Base-by-base conservation (phyloP, 1,284 basidiomycete species). In the Dichomitus squalens region DNA sequence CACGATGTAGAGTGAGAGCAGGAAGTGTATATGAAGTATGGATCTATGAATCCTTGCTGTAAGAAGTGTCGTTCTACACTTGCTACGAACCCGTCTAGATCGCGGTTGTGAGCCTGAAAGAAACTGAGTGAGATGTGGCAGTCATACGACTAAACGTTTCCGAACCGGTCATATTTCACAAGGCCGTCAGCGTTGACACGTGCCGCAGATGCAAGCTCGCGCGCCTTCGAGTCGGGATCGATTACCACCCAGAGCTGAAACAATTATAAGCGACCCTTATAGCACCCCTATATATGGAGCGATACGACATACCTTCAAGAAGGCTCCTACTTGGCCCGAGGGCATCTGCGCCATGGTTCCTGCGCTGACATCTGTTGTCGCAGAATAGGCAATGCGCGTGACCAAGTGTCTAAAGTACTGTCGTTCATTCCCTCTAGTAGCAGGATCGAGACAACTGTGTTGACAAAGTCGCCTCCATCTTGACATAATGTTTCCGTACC, bases 401-500 rank as follows among this genome's bases (percentile, higher is more conserved):
- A 98, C 96, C 60, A 98, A 73, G 74, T 99, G 75, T 99, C 95
- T 60, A 99, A 73, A n/a, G n/a, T n/a, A n/a, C 74, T 93, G 94
- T 54, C 97, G 76, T 16, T 97, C 97, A 99, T 98, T 0, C 97
- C 97, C 75, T 99, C 97, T 43, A 99, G 77, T 52, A 99, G 72
- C 57, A 99, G 74, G 56, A 98, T 95, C 8, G 92, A 93, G 60
- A 99, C 92, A 50, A 99, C 95, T 0, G 97, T 99, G 72, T 99
- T 98, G 68, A 99, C 88, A 70, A 99, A 99, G 73, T 99, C 97
- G 14, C 90, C 75, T 99, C 96, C 87, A 99, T 92, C 81, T 96
- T 98, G 65, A 99, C 97, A 70, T 98, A 96, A 72, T 98, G 96
- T 63, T 86, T 82, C 50, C 95, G 78, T 1, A 99, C 95, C 18